Conservation (phyloP, 768 basidiomycete genomes). For the Nidularia sp. region DNA sequence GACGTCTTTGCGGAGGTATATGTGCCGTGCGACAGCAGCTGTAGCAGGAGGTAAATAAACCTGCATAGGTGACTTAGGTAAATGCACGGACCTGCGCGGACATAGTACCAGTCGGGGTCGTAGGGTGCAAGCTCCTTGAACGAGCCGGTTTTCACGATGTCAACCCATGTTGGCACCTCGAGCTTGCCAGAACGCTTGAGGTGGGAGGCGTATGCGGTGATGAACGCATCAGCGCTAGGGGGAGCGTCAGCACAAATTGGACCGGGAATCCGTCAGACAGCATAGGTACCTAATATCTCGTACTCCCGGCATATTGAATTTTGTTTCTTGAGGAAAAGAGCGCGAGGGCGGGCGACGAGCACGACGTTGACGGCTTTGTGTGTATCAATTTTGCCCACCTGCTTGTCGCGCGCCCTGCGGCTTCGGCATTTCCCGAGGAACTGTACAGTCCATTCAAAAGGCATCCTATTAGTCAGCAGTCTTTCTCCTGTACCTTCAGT, state of each 20-base stretch:
- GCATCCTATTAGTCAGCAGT: slow-evolving; percentile 17
- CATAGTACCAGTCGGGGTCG: slow-evolving; percentile 99
- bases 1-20: slow-evolving; percentile 98
- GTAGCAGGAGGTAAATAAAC: slow-evolving; percentile 4
- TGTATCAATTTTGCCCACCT: slow-evolving; percentile 30
- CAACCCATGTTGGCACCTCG: slow-evolving; percentile 98
- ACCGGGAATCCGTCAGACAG: neutral
- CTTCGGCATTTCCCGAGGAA: slow-evolving; percentile 35
- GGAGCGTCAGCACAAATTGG: slow-evolving; percentile 7
- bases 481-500: too few relatives aligned
- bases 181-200: slow-evolving; percentile 98
- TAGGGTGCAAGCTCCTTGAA: slow-evolving; percentile 99
- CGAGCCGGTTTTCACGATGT: slow-evolving; percentile 96
- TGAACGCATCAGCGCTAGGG: slow-evolving; percentile 87
- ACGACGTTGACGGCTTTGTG: slow-evolving; percentile 47
- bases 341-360: slow-evolving; percentile 35
- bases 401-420: slow-evolving; percentile 17
- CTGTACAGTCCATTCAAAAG: slow-evolving; percentile 32
- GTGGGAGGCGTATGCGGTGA: slow-evolving; percentile 90
- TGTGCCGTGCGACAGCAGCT: slow-evolving; percentile 98
- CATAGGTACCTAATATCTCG: slow-evolving; percentile 70
- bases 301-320: slow-evolving; percentile 73
- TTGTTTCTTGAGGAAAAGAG: slow-evolving; percentile 44
- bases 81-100: slow-evolving; percentile 81
- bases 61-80: slow-evolving; percentile 1